phyloP scores from a whole-genome alignment of 1,284 basidiomycete species.

The Fomes fomentarius region DNA sequence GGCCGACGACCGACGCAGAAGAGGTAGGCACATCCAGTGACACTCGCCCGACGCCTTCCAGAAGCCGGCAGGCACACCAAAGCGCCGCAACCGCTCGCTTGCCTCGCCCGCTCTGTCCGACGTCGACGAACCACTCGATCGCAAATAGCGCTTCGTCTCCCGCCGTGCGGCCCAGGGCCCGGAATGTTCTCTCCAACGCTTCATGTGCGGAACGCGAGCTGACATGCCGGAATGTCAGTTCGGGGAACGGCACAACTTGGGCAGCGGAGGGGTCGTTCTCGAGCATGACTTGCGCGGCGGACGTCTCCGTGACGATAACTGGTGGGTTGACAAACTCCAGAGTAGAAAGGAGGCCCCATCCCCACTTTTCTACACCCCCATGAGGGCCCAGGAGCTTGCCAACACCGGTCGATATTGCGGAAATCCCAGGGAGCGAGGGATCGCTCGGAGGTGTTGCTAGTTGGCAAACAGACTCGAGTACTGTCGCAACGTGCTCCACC shows the following conservation, averaged over 20 bases:
- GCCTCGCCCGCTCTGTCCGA: constrained; percentile 52
- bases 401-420: constrained; percentile 57
- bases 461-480: constrained; percentile 73
- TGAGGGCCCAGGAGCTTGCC: constrained; percentile 76
- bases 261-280: constrained; percentile 45
- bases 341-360: constrained; percentile 78
- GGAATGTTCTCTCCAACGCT: constrained; percentile 71
- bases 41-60: constrained; percentile 70
- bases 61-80: constrained; percentile 79
- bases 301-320: constrained; percentile 48
- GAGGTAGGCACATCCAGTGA: constrained; percentile 38
- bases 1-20: constrained; percentile 18
- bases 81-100: constrained; percentile 68
- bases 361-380: constrained; percentile 89
- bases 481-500: constrained; percentile 65
- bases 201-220: constrained; percentile 57
- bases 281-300: constrained; percentile 60
- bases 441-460: constrained; percentile 33
- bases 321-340: constrained; percentile 69
- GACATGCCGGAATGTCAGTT: constrained; percentile 62
- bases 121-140: constrained; percentile 80
- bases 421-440: constrained; percentile 30
- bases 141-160: constrained; percentile 73
- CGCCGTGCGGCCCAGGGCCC: constrained; percentile 68
- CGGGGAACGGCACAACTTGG: constrained; percentile 55